phyloP scores from a whole-genome alignment of 2,329 filamentous ascomycete species.

The Byssoonygena ceratinophila region DNA sequence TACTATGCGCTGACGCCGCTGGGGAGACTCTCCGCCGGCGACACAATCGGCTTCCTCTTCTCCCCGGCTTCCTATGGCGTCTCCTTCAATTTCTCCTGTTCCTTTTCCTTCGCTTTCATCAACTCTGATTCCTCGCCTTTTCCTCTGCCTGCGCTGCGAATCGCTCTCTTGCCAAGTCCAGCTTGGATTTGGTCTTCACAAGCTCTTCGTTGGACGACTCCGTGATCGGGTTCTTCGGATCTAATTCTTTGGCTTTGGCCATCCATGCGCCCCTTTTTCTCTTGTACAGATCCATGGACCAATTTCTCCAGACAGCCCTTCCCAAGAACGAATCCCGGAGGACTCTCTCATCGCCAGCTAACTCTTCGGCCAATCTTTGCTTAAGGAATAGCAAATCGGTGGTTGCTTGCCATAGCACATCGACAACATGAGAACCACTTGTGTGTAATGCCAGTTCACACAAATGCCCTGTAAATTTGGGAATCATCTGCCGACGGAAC shows the following conservation, averaged over 20 bases:
- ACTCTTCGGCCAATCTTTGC: constrained; percentile 55
- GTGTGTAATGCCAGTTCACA: constrained; percentile 51
- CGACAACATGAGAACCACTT: constrained; percentile 56
- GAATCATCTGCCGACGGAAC: constrained; percentile 53
- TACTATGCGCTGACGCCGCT: constrained; percentile 14
- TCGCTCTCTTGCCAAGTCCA: constrained; percentile 49
- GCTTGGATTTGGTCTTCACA: constrained; percentile 38
- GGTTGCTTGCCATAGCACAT: constrained; percentile 55
- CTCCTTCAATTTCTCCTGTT: constrained; percentile 8
- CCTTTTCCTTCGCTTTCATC: constrained; percentile 9
- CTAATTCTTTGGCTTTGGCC: constrained; percentile 46
- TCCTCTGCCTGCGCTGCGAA: constrained; percentile 39
- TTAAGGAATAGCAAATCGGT: constrained; percentile 55
- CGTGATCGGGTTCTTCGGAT: constrained; percentile 16
- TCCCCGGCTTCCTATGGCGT: no score
- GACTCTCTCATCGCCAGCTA: constrained; percentile 48
- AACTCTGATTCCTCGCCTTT: constrained; percentile 20
- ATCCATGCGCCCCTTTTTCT: constrained; percentile 54
- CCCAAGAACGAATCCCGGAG: constrained; percentile 56
- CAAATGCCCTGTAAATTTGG: constrained; percentile 52
- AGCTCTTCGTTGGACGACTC: constrained; percentile 14
- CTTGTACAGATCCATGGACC: constrained; percentile 63
- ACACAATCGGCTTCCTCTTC: not conserved
- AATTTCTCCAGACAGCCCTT: constrained; percentile 61
- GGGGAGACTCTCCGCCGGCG: constrained; percentile 5